Conservation (phyloP, 306 rosid species). For the Cotoneaster glaucophyllus region DNA sequence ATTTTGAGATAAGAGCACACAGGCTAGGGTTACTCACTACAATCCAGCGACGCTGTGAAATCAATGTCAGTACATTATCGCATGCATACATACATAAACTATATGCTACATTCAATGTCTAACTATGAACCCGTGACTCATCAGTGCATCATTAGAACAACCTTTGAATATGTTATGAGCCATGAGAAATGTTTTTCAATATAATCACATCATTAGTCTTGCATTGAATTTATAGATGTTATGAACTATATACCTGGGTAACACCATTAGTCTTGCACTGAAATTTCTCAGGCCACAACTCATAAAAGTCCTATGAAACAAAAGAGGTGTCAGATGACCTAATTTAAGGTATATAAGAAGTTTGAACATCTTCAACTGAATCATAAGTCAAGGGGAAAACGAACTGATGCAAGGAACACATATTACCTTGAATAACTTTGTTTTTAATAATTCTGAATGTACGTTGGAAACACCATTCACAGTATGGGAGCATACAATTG, state of each 20-base stretch:
- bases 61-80: conserved; percentile 24
- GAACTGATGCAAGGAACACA: not conserved
- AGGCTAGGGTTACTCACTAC: conserved; percentile 73
- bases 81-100: conserved; percentile 2
- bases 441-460: conserved; percentile 49
- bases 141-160: not conserved
- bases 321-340: conserved; percentile 14
- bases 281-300: conserved; percentile 72
- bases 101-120: not conserved
- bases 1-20: conserved; percentile 55
- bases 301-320: conserved; percentile 60
- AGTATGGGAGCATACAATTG: conserved; percentile 54
- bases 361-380: not conserved
- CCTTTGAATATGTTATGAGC: not conserved
- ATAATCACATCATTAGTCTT: conserved; percentile 56
- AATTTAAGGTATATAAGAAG: not conserved
- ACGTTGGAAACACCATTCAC: conserved; percentile 67
- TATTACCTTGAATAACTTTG: conserved; percentile 55
- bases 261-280: conserved; percentile 74
- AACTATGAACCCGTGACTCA: not conserved
- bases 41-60: conserved; percentile 74
- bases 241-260: conserved; percentile 47
- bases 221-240: not conserved
- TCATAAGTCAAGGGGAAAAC: not conserved
- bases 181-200: no score